These are phyloP conservation scores for Aspergillus sclerotiicarbonarius DNA, from an alignment of 495 filamentous ascomycete genomes.

Conservation along the genomic window DNA sequence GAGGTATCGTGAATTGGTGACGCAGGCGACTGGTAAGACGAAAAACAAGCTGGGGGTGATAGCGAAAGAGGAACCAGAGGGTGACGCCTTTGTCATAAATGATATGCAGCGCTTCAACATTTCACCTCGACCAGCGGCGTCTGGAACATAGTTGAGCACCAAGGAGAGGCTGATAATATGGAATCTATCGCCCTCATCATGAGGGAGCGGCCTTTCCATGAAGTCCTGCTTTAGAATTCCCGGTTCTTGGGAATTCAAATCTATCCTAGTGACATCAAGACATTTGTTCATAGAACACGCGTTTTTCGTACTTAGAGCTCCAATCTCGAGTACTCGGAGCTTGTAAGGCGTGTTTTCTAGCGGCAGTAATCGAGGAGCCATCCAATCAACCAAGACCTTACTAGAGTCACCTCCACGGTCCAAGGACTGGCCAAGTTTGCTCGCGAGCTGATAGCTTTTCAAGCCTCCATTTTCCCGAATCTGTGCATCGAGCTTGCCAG, in stretches of 20 bases:
- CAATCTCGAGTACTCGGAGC: slow-evolving; percentile 79
- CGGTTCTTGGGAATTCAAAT: slow-evolving; percentile 79
- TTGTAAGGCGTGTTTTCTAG: slow-evolving; percentile 27
- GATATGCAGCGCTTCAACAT: slow-evolving; percentile 71
- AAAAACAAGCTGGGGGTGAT: slow-evolving; percentile 79
- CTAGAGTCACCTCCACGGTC: slow-evolving; percentile 91
- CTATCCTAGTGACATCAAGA: slow-evolving; percentile 81
- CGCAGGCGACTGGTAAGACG: slow-evolving; percentile 84
- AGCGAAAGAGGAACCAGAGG: slow-evolving; percentile 34
- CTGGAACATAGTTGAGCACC: slow-evolving; percentile 91
- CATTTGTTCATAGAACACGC: slow-evolving; percentile 68
- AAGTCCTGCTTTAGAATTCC: slow-evolving; percentile 89
- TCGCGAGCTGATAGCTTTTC: slow-evolving; percentile 81
- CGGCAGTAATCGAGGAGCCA: slow-evolving; percentile 46
- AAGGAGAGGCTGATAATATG: slow-evolving; percentile 91
- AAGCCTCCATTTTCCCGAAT: slow-evolving; percentile 75
- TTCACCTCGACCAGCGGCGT: slow-evolving; percentile 69
- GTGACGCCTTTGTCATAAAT: slow-evolving; percentile 60
- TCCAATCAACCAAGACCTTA: slow-evolving; percentile 81
- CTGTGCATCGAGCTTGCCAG: slow-evolving; percentile 53
- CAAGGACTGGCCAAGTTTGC: slow-evolving; percentile 78
- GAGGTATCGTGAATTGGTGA: slow-evolving; percentile 89
- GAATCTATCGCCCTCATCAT: slow-evolving; percentile 60
- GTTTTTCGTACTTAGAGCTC: slow-evolving; percentile 81
- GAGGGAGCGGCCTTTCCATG: slow-evolving; percentile 80